Conservation (phyloP, 331 rosid genomes). For the Pyracantha coccinea region DNA sequence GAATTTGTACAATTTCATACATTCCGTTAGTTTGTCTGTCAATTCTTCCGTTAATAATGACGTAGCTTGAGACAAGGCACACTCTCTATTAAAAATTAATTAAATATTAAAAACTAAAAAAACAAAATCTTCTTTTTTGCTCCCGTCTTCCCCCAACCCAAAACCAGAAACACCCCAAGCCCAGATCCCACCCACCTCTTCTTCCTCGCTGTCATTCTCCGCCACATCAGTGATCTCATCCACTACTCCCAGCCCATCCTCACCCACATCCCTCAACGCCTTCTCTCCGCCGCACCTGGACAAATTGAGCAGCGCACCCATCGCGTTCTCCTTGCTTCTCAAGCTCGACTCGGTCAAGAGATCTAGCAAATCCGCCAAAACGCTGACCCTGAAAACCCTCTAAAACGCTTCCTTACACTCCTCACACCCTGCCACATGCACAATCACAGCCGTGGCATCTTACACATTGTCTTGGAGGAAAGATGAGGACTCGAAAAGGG, state of each 20-base stretch:
- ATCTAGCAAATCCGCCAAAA: conserved; percentile 58
- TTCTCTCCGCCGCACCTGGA: conserved; percentile 47
- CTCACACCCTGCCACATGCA: conserved; percentile 87
- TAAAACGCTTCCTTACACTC: conserved; percentile 64
- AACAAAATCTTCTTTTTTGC: too few species aligned
- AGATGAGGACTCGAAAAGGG: conserved; percentile 53
- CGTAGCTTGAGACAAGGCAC: too few species aligned
- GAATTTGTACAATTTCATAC: too few species aligned
- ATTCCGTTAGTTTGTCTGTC: too few species aligned
- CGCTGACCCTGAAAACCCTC: conserved; percentile 39
- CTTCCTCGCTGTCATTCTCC: conserved; percentile 24
- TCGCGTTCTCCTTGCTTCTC: conserved; percentile 74
- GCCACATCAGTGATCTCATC: conserved; percentile 60
- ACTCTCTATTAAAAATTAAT: too few species aligned
- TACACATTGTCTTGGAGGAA: conserved; percentile 74
- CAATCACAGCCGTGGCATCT: conserved; percentile 81
- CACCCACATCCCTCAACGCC: conserved; percentile 42
- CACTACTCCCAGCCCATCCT: too few species aligned
- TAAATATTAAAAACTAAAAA: too few species aligned
- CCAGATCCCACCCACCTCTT: too few species aligned
- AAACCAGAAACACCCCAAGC: too few species aligned
- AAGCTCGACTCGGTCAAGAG: conserved; percentile 40
- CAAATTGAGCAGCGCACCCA: conserved; percentile 65
- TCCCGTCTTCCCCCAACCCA: too few species aligned
- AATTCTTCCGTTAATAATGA: too few species aligned